Evolutionary conservation across 768 basidiomycete species (phyloP), one percentile per base, ranked within the genome.

Genomic region (Amanita fuliginea): DNA sequence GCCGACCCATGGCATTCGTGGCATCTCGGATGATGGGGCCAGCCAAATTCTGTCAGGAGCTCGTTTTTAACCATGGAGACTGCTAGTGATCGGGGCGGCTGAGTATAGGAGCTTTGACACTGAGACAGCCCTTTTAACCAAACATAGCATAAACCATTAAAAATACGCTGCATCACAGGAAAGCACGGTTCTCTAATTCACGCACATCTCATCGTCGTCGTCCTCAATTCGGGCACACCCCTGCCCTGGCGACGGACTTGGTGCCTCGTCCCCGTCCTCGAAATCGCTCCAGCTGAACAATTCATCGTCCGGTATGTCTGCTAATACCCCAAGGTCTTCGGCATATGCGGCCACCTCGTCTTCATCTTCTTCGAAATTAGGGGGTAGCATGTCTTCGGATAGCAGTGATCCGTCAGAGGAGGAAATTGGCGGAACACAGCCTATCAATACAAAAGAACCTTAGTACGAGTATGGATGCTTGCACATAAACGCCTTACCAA

Each of bases 291-390:
- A 61, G 26, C 57, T 54, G 35, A 69, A 70, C 9, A 72, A 58
- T 16, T 70, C 71, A 10, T 73, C 70, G n/a, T 64, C 59, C 1
- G 67, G 62, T 2, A 78, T 54, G 56, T 76, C 74, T 18, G 65
- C 70, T 1, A 72, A 28, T 0, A 67, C 66, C 2, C 68, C 62
- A 40, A 67, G 65, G 58, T 80, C 77, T 43, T 79, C 75, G 0
- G 79, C 82, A 54, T 82, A 78, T 16, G 72, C 78, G 35, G 72
- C 66, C 1, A 81, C 63, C 53, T 82, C 80, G 52, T 75, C 78
- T 44, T 78, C 73, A 6, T 77, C 74, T 7, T 77, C 74, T 7
- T 77, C 74, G 6, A 74, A 57, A 35, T 80, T 78, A 1, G 75
- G 75, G 0, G 61, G 66, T 21, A 61, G 62, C 42, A 42, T 21